Percentiles rank a stretch among this genome's conserved stretches.
phyloP scores from a whole-genome alignment of 2,329 filamentous ascomycete genomes.

The Alternaria sp. region DNA sequence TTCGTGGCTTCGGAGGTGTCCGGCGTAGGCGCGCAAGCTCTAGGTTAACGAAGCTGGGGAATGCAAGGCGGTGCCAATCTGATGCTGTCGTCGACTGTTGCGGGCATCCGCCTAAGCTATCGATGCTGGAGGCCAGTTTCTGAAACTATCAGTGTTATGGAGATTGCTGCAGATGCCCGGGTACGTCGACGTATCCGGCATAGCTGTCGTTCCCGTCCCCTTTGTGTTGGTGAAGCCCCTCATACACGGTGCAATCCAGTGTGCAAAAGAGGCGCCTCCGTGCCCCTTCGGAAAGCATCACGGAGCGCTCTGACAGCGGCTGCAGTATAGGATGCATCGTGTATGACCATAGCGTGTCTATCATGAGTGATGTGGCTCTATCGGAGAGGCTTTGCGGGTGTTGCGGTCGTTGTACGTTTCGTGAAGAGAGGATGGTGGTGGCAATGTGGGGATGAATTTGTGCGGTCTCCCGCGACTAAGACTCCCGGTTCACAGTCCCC shows the following conservation, averaged over 20 bases:
- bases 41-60: neutral
- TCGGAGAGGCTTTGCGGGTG: neutral
- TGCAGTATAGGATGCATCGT: neutral
- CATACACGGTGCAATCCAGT: neutral
- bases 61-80: neutral
- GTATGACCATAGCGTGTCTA: neutral
- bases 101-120: conserved; percentile 1
- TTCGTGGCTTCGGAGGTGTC: conserved; percentile 2
- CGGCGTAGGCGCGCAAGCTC: neutral
- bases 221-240: neutral
- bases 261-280: neutral
- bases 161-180: neutral
- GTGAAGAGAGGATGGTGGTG: neutral
- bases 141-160: neutral
- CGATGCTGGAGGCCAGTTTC: neutral
- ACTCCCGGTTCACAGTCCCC: neutral
- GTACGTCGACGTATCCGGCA: neutral
- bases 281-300: neutral
- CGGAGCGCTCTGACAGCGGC: neutral
- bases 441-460: neutral
- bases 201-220: neutral
- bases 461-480: neutral
- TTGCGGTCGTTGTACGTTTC: conserved; percentile 6
- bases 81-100: neutral
- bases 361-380: conserved; percentile 1